Base-by-base conservation (phyloP, 2,329 filamentous ascomycete genomes). In the Didymella keratinophila region DNA sequence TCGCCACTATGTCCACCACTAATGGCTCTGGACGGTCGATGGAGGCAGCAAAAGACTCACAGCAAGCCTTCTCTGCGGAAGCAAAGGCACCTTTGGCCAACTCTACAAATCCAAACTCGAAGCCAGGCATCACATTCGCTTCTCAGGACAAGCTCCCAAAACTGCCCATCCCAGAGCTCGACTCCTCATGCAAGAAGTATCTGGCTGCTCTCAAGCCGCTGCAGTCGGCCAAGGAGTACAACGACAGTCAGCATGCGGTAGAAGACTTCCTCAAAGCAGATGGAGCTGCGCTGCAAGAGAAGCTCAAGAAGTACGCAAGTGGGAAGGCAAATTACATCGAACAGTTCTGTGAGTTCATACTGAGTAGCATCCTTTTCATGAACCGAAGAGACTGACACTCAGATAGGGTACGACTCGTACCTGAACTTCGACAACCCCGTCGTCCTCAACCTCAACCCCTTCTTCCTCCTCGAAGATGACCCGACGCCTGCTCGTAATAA, bases 401-500 rank as follows among this genome's bases (percentile, higher is more conserved):
- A 10, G 39, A 28, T 52, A 97, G 93, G 93, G 95, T 98, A 98
- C 75, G 95, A 99, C 76, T 98, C 95, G 28, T 99, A 98, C 74
- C 84, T 99, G 63, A 98, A 98, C 79, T 99, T 90, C 74, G 95
- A 98, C 75, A 98, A 97, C 72, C 93, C 95, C 0, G 95, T 99
- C 39, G 95, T 99, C 39, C 85, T 99, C 66, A 98, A 99, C 78
- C 81, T 99, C 64, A 99, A 99, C 72, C 95, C 95, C 0, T 99
- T 99, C 80, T 99, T 99, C 81, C 82, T 99, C 56, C 84, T 99
- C 51, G 95, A 97, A 78, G 95, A 99, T 81, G 95, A 99, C 71
- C 95, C 95, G 0, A 99, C 95, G 1, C 95, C 95, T 2, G 93
- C 94, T 44, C 87, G 95, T 63, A 97, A 97, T 79, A 95, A 98